These are phyloP conservation scores for Cercis canadensis DNA, from an alignment of 306 rosid species.

Conservation along the genomic window DNA sequence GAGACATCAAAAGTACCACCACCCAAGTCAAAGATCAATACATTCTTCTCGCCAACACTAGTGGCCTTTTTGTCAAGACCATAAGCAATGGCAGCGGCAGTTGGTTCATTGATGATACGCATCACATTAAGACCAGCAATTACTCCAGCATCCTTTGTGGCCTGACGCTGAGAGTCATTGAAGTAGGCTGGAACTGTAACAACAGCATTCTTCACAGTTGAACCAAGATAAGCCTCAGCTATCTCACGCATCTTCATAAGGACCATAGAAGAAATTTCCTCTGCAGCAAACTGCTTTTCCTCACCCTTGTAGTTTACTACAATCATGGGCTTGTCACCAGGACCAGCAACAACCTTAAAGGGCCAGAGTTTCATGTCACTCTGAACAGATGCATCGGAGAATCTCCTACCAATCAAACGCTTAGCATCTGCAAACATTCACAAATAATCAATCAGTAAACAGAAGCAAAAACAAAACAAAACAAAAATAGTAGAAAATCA, in stretches of 20 bases:
- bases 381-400: conserved; percentile 61
- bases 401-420: conserved; percentile 68
- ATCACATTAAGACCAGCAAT: conserved; percentile 68
- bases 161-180: conserved; percentile 75
- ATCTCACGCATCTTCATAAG: conserved; percentile 72
- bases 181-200: conserved; percentile 74
- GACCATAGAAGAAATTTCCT: conserved; percentile 79
- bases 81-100: conserved; percentile 77
- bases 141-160: conserved; percentile 75
- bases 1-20: conserved; percentile 87
- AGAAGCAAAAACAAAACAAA: neutral
- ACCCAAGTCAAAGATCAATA: conserved; percentile 66
- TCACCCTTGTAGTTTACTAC: conserved; percentile 63
- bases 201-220: conserved; percentile 61
- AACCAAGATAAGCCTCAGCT: conserved; percentile 67
- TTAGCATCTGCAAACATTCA: conserved; percentile 54
- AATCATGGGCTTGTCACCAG: conserved; percentile 71
- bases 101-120: conserved; percentile 77
- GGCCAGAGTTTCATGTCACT: conserved; percentile 78
- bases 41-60: conserved; percentile 68
- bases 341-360: conserved; percentile 57
- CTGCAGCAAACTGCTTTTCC: conserved; percentile 67
- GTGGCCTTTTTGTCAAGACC: conserved; percentile 74
- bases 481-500: no score
- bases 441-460: neutral